These are phyloP conservation scores for Lolium perenne DNA, from an alignment of 176 grass and related monocot genomes.

Conservation along the genomic window DNA sequence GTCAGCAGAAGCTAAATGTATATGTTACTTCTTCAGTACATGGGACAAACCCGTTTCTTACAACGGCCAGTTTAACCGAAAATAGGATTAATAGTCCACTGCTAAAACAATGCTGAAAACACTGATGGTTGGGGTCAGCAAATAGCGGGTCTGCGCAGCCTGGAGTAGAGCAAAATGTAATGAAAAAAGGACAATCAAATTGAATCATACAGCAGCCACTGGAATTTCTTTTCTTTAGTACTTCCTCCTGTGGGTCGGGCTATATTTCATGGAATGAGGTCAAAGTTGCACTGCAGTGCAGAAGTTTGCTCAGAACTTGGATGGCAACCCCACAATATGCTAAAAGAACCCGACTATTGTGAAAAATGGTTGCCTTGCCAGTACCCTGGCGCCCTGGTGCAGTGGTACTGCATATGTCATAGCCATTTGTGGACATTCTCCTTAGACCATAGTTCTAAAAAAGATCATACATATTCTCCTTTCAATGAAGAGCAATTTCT, in stretches of 20 bases:
- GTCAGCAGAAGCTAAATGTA: too few species aligned
- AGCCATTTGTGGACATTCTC: constrained; percentile 25
- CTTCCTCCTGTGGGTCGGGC: background rate
- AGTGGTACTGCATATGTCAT: background rate
- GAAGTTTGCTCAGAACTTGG: background rate
- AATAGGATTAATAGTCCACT: background rate
- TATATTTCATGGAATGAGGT: constrained; percentile 56
- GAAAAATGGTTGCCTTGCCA: background rate
- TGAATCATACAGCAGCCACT: background rate
- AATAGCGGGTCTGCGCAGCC: background rate
- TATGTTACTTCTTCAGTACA: too few species aligned
- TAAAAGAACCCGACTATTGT: background rate
- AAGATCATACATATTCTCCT: constrained; percentile 34
- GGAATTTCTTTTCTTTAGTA: constrained; percentile 1
- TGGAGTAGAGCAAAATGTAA: background rate
- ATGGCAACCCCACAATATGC: too few species aligned
- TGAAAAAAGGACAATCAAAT: constrained; percentile 3
- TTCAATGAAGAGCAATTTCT: constrained; percentile 25
- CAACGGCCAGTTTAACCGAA: too few species aligned
- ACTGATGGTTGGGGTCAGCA: background rate
- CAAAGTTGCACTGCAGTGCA: constrained; percentile 20
- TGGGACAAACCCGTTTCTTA: too few species aligned
- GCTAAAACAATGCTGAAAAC: background rate
- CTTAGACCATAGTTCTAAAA: constrained; percentile 2
- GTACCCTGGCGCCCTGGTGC: background rate